Evolutionary conservation across 352 stramenopile genomes (phyloP).

Genomic region (Pythium monospermum): DNA sequence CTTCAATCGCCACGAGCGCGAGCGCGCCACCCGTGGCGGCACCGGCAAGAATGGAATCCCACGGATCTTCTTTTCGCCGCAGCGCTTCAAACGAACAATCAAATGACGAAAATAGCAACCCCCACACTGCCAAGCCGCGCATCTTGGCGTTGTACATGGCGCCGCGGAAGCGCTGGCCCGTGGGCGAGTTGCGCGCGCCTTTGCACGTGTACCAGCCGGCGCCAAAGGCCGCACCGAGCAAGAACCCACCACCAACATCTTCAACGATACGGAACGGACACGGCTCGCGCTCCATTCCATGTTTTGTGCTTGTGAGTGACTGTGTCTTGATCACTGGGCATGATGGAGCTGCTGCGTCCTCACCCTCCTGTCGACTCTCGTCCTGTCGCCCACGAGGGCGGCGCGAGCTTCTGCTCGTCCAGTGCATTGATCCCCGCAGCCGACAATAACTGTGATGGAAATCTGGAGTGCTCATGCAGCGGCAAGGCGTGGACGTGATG

Average conservation of each 20-base stretch:
- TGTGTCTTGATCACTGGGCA: too few species aligned
- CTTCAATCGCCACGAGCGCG: slow-evolving; percentile 96
- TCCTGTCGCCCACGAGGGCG: too few species aligned
- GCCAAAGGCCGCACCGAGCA: slow-evolving; percentile 94
- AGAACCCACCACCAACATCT: slow-evolving; percentile 97
- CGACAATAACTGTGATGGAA: too few species aligned
- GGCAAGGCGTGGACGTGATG: too few species aligned
- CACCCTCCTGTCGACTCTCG: too few species aligned
- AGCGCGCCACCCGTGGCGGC: slow-evolving; percentile 95
- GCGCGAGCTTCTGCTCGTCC: too few species aligned
- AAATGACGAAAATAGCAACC: slow-evolving; percentile 96
- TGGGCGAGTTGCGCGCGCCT: slow-evolving; percentile 91
- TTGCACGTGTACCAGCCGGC: slow-evolving; percentile 97
- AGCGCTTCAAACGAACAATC: slow-evolving; percentile 97
- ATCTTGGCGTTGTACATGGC: slow-evolving; percentile 94
- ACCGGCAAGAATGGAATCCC: slow-evolving; percentile 98
- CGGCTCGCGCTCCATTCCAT: slow-evolving; percentile 93
- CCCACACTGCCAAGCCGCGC: slow-evolving; percentile 95
- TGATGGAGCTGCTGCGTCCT: too few species aligned
- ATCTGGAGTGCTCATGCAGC: too few species aligned
- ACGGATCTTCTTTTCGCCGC: slow-evolving; percentile 98
- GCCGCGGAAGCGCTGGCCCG: slow-evolving; percentile 86
- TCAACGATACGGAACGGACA: slow-evolving; percentile 99
- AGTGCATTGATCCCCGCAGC: too few species aligned
- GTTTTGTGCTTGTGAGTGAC: too few species aligned